A percentile compares a stretch with the other conserved stretches of the same genome.
These are phyloP conservation scores for Curvularia sp. DNA, from an alignment of 2,329 filamentous ascomycete species.

Conservation along the genomic window DNA sequence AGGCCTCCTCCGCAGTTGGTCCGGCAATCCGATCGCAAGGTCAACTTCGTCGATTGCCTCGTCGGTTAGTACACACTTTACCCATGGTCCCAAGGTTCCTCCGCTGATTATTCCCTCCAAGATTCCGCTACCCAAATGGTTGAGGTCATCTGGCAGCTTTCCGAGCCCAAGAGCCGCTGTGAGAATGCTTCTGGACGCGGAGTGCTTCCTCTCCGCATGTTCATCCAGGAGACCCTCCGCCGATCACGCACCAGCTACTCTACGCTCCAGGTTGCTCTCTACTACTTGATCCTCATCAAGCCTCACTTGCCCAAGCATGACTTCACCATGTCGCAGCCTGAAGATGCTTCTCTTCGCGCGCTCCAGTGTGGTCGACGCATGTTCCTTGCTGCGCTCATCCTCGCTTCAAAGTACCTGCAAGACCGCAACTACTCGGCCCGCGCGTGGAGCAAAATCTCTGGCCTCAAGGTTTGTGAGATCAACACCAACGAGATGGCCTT, in stretches of 20 bases:
- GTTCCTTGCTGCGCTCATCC: conserved; percentile 92
- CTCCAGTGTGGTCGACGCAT: conserved; percentile 96
- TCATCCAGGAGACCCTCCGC: conserved; percentile 96
- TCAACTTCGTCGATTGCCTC: conserved; percentile 94
- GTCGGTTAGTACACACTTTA: conserved; percentile 76
- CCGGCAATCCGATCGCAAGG: conserved; percentile 89
- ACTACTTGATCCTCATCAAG: conserved; percentile 95
- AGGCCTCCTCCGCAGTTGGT: conserved; percentile 77
- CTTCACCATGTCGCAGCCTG: conserved; percentile 84
- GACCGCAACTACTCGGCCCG: conserved; percentile 97
- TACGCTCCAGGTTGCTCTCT: conserved; percentile 93
- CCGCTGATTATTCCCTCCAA: conserved; percentile 56
- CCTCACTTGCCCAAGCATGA: conserved; percentile 82
- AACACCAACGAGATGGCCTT: conserved; percentile 97
- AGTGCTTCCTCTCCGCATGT: conserved; percentile 88
- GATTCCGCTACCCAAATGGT: conserved; percentile 98
- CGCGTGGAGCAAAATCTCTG: conserved; percentile 99
- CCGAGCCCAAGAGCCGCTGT: conserved; percentile 77
- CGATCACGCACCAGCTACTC: conserved; percentile 97
- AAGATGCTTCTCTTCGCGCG: conserved; percentile 76
- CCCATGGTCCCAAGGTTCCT: conserved; percentile 46
- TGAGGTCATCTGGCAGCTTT: conserved; percentile 94
- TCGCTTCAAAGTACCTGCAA: conserved; percentile 97
- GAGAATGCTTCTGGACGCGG: conserved; percentile 72
- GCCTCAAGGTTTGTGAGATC: conserved; percentile 90